Evolutionary conservation across 176 grass and related monocot species (phyloP), one percentile per base, ranked within the genome.

Genomic region (Triticum timopheevii): DNA sequence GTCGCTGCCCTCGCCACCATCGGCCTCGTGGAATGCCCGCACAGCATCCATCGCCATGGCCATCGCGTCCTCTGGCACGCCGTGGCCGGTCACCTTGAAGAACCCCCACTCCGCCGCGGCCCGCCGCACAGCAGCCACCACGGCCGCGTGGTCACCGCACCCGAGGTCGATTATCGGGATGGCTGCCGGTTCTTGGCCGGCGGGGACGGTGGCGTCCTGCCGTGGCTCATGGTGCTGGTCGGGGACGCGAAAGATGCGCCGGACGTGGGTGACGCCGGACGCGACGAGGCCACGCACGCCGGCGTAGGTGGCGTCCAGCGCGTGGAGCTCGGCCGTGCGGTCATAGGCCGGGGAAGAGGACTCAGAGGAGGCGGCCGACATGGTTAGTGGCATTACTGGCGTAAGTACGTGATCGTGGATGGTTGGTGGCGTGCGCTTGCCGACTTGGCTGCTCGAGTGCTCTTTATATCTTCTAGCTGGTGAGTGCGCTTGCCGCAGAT

Each of bases 251-350:
- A 95, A 95, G 84, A 95, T 91, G 54, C 66, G 78, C 2, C 89
- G 94, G 3, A 95, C 61, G 4, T 65, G 66, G 23, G 74, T 34
- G 9, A 20, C 20, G 39, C 92, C 94, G 0, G 76, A 58, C 1
- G 79, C 69, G 15, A 90, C 79, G 39, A 96, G 87, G 69, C 94
- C 92, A 33, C 45, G 87, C 10, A 96, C 94, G 86, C 92, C 94
- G 59, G 87, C 61, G 65, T 27, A 86, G 2, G 91, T 95, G 9
- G 80, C 84, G 80, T 93, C 91, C 22, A 95, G 73, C 13, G 81
- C 86, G 22, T 78, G 85, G 15, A 95, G 86, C 28, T 93, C 88
- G 5, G 81, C 71, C 0, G 69, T 16, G 42, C 93, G 83, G 42
- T 93, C 88, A 20, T 85, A 91, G 23, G 13, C 45, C 12, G 45